Percentiles rank a stretch among this genome's conserved stretches.
phyloP scores from a whole-genome alignment of 1,139 yeast genomes.

The Debaryomyces udenii region DNA sequence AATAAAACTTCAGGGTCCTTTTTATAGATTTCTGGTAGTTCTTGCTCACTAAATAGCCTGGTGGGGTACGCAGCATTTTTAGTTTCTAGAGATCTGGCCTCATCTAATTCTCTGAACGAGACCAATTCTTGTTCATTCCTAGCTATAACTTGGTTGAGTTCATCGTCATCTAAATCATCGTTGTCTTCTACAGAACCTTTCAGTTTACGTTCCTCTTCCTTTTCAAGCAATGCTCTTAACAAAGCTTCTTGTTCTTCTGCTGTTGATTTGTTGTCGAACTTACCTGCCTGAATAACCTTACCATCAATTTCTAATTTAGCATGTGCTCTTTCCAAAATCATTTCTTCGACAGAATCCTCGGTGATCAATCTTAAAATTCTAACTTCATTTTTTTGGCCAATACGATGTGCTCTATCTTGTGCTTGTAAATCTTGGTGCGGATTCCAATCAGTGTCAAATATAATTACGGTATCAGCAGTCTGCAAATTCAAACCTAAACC shows the following conservation, averaged over 20 bases:
- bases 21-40: slow-evolving; percentile 65
- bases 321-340: slow-evolving; percentile 79
- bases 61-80: slow-evolving; percentile 47
- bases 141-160: slow-evolving; percentile 71
- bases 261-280: slow-evolving; percentile 79
- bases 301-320: slow-evolving; percentile 85
- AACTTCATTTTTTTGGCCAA: slow-evolving; percentile 87
- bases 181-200: slow-evolving; percentile 38
- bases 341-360: slow-evolving; percentile 81
- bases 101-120: slow-evolving; percentile 59
- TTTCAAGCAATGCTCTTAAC: slow-evolving; percentile 67
- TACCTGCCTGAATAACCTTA: slow-evolving; percentile 87
- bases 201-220: slow-evolving; percentile 63
- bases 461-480: slow-evolving; percentile 86
- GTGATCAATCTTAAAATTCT: slow-evolving; percentile 79
- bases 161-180: slow-evolving; percentile 68
- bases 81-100: slow-evolving; percentile 47
- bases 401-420: slow-evolving; percentile 88
- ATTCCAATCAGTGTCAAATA: slow-evolving; percentile 89
- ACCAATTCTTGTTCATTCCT: slow-evolving; percentile 63
- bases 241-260: slow-evolving; percentile 83
- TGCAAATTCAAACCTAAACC: slow-evolving; percentile 85
- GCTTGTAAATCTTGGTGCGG: slow-evolving; percentile 94
- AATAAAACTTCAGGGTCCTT: slow-evolving; percentile 52
- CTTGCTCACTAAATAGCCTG: slow-evolving; percentile 61